Evolutionary conservation across 441 rosid species (phyloP), one percentile per base, ranked within the genome.

Genomic region (Erodium chrysanthum): DNA sequence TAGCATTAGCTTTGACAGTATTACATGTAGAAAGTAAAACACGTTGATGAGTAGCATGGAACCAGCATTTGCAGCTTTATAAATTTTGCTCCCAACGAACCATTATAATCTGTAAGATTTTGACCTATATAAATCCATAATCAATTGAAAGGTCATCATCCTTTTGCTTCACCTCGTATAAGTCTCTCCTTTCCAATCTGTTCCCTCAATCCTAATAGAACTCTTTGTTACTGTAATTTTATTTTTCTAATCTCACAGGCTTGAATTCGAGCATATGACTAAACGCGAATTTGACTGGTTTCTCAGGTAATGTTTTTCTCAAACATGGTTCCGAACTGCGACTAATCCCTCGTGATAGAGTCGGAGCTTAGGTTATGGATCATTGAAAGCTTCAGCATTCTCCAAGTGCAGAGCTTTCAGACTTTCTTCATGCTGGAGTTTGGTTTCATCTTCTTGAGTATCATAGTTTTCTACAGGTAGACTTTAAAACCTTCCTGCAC

Each of bases 301-400:
- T 68, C 46, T 22, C 79, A 93, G 98, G 98, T 64, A 93, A 90
- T 72, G 96, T 93, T 76, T 93, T 93, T 77, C 87, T 93, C 71
- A 93, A 91, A 78, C 98, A 93, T 76, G 98, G 98, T 2, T 89
- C 97, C 1, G 97, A 91, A 60, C 90, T 93, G 21, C 91, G 97
- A 31, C 84, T 93, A 68, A 93, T 93, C 63, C 98, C 98, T 22
- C 91, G 98, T 2, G 98, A 93, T 64, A 79, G 97, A 72, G 98
- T 93, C 63, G 98, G 98, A 84, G 82, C 86, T 69, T 77, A 70
- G 5, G 7, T 40, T 40, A 7, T 40, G 9, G 61, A 20, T 17
- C 44, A 61, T 29, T 66, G 70, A 62, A 67, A 62, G 72, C 65
- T 64, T 37, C 69, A 48, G 37, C 66, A 14, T 70, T 50, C 21